Evolutionary conservation across 1,284 basidiomycete species (phyloP), one percentile per base, ranked within the genome.

Genomic region (Irpex lacteus): DNA sequence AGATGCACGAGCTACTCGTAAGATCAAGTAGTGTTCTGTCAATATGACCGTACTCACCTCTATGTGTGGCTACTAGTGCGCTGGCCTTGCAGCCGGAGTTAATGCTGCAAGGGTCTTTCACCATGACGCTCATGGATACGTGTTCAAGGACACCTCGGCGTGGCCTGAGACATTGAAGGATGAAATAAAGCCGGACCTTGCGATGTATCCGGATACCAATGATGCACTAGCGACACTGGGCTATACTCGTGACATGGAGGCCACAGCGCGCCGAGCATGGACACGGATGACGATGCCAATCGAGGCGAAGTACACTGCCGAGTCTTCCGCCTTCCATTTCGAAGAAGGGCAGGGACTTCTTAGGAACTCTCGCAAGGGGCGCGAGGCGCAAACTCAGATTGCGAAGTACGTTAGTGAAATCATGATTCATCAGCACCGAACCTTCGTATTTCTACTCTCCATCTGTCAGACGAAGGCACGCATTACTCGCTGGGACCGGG

Each of bases 101-200:
- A 11, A 47, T 13, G n/a, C 44, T 47, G n/a, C 44, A 13, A 47
- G 4, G 38, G 36, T 47, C 59, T 79, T 69, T 58, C 81, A 11
- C 11, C 40, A 44, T 44, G n/a, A 44, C 40, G 40, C 18, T 52
- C 50, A 52, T 8, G n/a, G 18, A 18, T 52, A 52, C 8, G 18
- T 19, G 8, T 52, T 52, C 50, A 52, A 52, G 50, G 50, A 52
- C 19, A 21, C 19, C 50, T 52, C 50, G 15, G 8, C 15, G 8
- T 19, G 18, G 11, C 15, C 19, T 8, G 50, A 52, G 18, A n/a
- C 50, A 52, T 18, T 8, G 8, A 8, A 52, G 8, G n/a, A 52
- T 18, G 50, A 52, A 8, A 18, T 52, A 8, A 52, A 52, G 50
- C 15, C 19, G 13, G 50, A 52, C 19, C 15, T 52, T 18, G 50